Evolutionary conservation across 2,329 filamentous ascomycete species (phyloP).

Genomic region (Pseudogymnoascus sp.): DNA sequence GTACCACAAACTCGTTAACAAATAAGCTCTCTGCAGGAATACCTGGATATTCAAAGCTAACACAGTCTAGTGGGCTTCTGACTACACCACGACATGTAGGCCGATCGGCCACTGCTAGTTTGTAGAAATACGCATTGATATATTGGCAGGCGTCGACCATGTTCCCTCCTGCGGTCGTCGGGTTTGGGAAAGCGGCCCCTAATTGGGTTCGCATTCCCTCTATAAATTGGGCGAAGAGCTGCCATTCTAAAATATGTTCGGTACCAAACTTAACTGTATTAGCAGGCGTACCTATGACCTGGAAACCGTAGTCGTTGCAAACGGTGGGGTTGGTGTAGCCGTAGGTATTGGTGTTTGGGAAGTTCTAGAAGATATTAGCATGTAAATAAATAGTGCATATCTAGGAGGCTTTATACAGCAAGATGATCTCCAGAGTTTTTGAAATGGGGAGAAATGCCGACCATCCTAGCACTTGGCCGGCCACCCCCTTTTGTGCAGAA

Average conservation of each 20-base stretch:
- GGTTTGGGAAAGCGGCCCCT: background rate
- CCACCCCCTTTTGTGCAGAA: background rate
- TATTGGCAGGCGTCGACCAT: background rate
- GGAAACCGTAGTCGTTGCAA: background rate
- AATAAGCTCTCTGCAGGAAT: background rate
- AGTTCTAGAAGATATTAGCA: background rate
- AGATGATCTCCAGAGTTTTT: background rate
- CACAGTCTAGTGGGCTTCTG: background rate
- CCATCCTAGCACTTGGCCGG: background rate
- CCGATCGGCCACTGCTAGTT: background rate
- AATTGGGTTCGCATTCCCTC: background rate
- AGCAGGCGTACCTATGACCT: background rate
- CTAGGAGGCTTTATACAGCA: background rate
- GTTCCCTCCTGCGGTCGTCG: background rate
- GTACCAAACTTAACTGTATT: background rate
- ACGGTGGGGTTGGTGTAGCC: background rate
- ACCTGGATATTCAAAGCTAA: background rate
- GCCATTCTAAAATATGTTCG: background rate
- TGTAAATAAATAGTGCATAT: background rate
- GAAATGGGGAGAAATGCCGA: background rate
- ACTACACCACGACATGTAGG: background rate
- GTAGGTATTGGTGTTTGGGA: background rate
- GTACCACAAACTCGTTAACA: background rate
- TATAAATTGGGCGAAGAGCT: background rate
- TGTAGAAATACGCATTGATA: background rate